Conservation (phyloP, 2,329 filamentous ascomycete genomes). For the Mycosphaerella arachidis region DNA sequence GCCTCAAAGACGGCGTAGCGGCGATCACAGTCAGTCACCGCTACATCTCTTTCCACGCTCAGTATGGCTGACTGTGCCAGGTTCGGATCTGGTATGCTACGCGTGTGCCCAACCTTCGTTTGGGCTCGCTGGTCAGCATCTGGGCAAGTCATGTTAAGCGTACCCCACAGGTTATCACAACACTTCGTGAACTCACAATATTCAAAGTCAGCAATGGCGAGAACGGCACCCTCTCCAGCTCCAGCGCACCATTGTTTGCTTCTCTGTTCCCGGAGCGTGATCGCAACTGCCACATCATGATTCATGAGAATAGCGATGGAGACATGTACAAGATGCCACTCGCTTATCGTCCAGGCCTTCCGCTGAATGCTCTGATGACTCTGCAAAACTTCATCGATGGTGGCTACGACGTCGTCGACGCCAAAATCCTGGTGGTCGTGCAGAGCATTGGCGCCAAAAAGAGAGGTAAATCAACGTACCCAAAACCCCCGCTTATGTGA, state of each 20-base stretch:
- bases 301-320: conserved; percentile 48
- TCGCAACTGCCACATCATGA: conserved; percentile 49
- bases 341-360: conserved; percentile 35
- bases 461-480: conserved; percentile 34
- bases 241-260: conserved; percentile 47
- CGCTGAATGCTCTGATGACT: conserved; percentile 51
- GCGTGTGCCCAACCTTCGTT: conserved; percentile 39
- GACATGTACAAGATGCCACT: conserved; percentile 47
- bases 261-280: conserved; percentile 57
- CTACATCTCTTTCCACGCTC: background rate
- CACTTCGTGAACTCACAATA: background rate
- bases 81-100: conserved; percentile 50
- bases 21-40: conserved; percentile 46
- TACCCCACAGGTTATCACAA: background rate
- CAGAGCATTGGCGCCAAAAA: conserved; percentile 53
- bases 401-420: conserved; percentile 50
- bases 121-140: conserved; percentile 53
- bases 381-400: conserved; percentile 52
- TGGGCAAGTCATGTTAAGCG: conserved; percentile 50
- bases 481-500: background rate
- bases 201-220: conserved; percentile 43
- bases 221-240: conserved; percentile 38
- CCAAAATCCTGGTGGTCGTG: conserved; percentile 54
- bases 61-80: conserved; percentile 28
- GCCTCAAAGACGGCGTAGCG: conserved; percentile 54